Evolutionary conservation across 306 rosid genomes (phyloP), one percentile per base, ranked within the genome.

Genomic region (Amphicarpaea edgeworthii): DNA sequence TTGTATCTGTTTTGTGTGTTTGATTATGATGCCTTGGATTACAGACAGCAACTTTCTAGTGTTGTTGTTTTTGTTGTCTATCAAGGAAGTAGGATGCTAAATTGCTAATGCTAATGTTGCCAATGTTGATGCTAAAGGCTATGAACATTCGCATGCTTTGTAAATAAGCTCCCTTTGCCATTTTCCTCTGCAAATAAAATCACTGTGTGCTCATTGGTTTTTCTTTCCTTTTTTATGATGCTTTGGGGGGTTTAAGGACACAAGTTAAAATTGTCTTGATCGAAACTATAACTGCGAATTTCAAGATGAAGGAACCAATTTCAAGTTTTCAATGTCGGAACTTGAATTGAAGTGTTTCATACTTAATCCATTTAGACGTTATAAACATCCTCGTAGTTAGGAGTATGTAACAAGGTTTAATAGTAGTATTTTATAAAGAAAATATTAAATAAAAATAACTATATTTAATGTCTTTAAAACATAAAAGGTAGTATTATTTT

Each of bases 81-180:
- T 53, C 49, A 41, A 73, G 78, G 5, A 24, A 43, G 49, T 71
- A 42, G 74, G 83, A 47, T 73, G 37, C 7, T 30, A 30, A 30
- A 28, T 2, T 28, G 8, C 5, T 59, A 61, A 30, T 75, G 60
- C 28, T 42, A 43, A 41, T 28, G 54, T 1, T 28, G n/a, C n/a
- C 1, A 28, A 28, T 30, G 4, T 2, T 59, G 46, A 30, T 75
- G 60, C 30, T 43, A 4, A 42, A 42, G 30, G 55, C 1, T 49
- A 51, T 61, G 78, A 79, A 78, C 81, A 70, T 80, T 43, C 20
- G 17, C 69, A 75, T 69, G 91, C 88, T 78, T 77, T 76, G 67
- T 76, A 63, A 90, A 88, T 79, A 85, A 85, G 73, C 89, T 81
- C 73, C 90, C 96, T 77, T 70, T 53, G 54, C 55, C 51, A 76